Evolutionary conservation across 2,329 filamentous ascomycete genomes (phyloP).

Genomic region (Sphaceloma murrayae): DNA sequence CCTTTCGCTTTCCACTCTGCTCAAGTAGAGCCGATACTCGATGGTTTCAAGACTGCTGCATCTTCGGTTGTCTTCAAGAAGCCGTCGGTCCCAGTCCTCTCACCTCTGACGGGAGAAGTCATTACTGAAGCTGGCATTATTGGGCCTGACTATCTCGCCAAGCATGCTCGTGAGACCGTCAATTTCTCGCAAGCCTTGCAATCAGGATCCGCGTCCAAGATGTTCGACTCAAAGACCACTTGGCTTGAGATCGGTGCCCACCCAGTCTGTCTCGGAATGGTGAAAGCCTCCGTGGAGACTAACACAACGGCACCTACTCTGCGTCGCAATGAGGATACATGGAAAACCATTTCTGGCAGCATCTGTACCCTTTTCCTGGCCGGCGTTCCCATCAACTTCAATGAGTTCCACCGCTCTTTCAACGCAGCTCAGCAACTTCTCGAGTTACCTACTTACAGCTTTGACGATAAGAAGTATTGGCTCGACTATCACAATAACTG

Average conservation of each 20-base stretch:
- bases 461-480: slow-evolving; percentile 65
- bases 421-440: slow-evolving; percentile 49
- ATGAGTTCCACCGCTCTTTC: slow-evolving; percentile 58
- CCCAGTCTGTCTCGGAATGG: slow-evolving; percentile 58
- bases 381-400: slow-evolving; percentile 58
- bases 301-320: slow-evolving; percentile 51
- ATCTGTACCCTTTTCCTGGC: slow-evolving; percentile 51
- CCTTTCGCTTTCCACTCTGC: slow-evolving; percentile 59
- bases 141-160: slow-evolving; percentile 52
- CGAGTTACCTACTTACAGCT: slow-evolving; percentile 58
- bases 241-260: slow-evolving; percentile 70
- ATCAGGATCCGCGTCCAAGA: slow-evolving; percentile 47
- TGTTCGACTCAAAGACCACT: slow-evolving; percentile 55
- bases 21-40: slow-evolving; percentile 54
- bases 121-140: slow-evolving; percentile 49
- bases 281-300: slow-evolving; percentile 53
- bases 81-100: slow-evolving; percentile 55
- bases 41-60: slow-evolving; percentile 49
- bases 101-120: slow-evolving; percentile 54
- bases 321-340: slow-evolving; percentile 52
- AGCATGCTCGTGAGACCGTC: slow-evolving; percentile 58
- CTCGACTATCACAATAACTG: slow-evolving; percentile 63
- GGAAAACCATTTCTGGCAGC: slow-evolving; percentile 52
- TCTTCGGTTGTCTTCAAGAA: slow-evolving; percentile 46
- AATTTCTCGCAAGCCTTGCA: slow-evolving; percentile 57